phyloP scores from a whole-genome alignment of 148 eudicot species.

The Polygonum maritimum region DNA sequence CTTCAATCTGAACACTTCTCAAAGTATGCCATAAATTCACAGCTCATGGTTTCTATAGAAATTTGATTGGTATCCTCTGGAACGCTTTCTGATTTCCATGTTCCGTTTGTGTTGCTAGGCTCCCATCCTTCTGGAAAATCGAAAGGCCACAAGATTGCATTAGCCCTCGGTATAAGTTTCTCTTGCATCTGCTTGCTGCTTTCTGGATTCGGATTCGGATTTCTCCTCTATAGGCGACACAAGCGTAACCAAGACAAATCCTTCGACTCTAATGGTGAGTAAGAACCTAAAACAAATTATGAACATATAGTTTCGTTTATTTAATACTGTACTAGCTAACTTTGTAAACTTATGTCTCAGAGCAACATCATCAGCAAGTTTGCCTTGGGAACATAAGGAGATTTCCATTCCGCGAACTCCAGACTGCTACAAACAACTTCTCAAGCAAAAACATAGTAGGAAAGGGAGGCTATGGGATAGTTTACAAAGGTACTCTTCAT shows the following conservation, averaged over 20 bases:
- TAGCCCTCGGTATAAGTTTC: conserved; percentile 49
- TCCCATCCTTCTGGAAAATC: conserved; percentile 24
- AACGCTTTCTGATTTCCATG: not conserved
- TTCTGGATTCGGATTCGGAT: conserved; percentile 39
- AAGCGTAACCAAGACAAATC: conserved; percentile 43
- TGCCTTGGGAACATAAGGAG: conserved; percentile 16
- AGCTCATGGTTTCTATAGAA: not conserved
- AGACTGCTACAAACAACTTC: conserved; percentile 19
- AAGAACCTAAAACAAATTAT: not conserved
- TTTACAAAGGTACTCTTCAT: conserved; percentile 14
- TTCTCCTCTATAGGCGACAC: conserved; percentile 44
- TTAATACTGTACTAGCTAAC: not conserved
- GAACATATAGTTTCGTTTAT: not conserved
- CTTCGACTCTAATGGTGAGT: conserved; percentile 47
- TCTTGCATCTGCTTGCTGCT: conserved; percentile 50
- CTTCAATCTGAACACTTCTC: conserved; percentile 39
- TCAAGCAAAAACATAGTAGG: conserved; percentile 18
- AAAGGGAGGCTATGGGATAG: conserved; percentile 20
- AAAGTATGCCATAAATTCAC: conserved; percentile 21
- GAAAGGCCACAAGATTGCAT: conserved; percentile 42
- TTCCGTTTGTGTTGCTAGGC: conserved; percentile 16
- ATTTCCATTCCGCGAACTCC: conserved; percentile 15
- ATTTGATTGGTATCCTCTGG: not conserved
- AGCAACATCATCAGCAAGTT: conserved; percentile 15
- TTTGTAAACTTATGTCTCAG: not conserved